Evolutionary conservation across 345 rosid genomes (phyloP).

Genomic region (Eucalyptus curtisii): DNA sequence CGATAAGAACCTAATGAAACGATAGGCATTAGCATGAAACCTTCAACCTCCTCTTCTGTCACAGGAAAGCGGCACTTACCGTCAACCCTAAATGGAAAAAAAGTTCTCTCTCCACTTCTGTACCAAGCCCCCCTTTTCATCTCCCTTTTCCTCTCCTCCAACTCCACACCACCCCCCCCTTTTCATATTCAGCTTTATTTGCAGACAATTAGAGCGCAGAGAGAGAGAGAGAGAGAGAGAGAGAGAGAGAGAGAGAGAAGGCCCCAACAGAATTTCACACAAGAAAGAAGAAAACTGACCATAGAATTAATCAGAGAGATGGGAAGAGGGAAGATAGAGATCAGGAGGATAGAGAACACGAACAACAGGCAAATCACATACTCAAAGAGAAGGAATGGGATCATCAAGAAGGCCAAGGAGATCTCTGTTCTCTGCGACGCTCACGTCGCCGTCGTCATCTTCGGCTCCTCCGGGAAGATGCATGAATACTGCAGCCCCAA

Average conservation of each 20-base stretch:
- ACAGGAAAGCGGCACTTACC: background rate
- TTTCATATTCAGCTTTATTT: background rate
- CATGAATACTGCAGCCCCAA: conserved; percentile 22
- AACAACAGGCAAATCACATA: conserved; percentile 33
- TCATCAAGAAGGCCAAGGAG: conserved; percentile 39
- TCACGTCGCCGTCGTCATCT: conserved; percentile 29
- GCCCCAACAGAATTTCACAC: background rate
- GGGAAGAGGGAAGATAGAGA: conserved; percentile 45
- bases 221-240: background rate
- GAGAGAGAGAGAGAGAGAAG: background rate
- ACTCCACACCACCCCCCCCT: fast-evolving
- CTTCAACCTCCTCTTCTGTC: background rate
- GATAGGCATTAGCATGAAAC: background rate
- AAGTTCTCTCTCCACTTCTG: background rate
- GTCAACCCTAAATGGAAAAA: background rate
- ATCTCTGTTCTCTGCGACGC: conserved; percentile 36
- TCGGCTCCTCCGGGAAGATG: conserved; percentile 30
- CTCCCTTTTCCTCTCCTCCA: background rate
- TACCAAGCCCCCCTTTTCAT: background rate
- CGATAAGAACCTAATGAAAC: background rate
- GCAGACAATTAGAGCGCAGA: background rate
- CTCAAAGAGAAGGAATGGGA: conserved; percentile 35
- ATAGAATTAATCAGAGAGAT: background rate
- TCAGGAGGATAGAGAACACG: conserved; percentile 32
- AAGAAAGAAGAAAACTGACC: background rate